Conservation (phyloP, 2,329 filamentous ascomycete species). For the Monilinia aucupariae region DNA sequence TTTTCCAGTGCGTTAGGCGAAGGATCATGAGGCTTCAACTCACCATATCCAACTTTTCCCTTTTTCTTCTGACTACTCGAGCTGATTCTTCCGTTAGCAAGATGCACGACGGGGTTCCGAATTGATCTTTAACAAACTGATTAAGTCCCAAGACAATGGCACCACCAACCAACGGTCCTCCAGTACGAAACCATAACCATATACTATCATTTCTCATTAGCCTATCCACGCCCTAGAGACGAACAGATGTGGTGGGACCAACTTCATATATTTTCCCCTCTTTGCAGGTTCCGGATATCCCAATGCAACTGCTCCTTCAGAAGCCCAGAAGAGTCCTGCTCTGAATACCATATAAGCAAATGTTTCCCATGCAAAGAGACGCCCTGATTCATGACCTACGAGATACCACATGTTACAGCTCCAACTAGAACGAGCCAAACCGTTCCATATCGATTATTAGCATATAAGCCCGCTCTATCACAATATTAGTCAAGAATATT, state of each 20-base stretch:
- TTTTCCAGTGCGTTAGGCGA: conserved; percentile 28
- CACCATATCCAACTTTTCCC: conserved; percentile 36
- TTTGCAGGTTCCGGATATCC: conserved; percentile 37
- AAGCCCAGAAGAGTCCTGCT: conserved; percentile 40
- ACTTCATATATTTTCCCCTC: conserved; percentile 23
- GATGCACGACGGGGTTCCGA: conserved; percentile 27
- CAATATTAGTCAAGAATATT: conserved; percentile 34
- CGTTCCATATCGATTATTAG: conserved; percentile 38
- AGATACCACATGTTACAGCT: conserved; percentile 37
- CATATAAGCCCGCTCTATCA: conserved; percentile 35
- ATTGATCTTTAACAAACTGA: not conserved
- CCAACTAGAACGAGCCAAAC: conserved; percentile 40
- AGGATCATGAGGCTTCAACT: not conserved
- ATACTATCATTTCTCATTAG: conserved; percentile 10
- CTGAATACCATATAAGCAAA: conserved; percentile 16
- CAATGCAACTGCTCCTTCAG: conserved; percentile 39
- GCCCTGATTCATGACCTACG: not conserved
- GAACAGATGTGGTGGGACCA: not conserved
- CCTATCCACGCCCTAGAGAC: rapidly evolving
- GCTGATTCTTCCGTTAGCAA: not conserved
- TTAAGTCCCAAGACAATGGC: conserved; percentile 46
- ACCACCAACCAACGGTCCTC: conserved; percentile 42
- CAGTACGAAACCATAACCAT: conserved; percentile 41
- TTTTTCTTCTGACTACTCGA: conserved; percentile 19
- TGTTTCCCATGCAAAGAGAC: not conserved